phyloP scores from a whole-genome alignment of 495 filamentous ascomycete species.

The Aspergillus kassunensis region DNA sequence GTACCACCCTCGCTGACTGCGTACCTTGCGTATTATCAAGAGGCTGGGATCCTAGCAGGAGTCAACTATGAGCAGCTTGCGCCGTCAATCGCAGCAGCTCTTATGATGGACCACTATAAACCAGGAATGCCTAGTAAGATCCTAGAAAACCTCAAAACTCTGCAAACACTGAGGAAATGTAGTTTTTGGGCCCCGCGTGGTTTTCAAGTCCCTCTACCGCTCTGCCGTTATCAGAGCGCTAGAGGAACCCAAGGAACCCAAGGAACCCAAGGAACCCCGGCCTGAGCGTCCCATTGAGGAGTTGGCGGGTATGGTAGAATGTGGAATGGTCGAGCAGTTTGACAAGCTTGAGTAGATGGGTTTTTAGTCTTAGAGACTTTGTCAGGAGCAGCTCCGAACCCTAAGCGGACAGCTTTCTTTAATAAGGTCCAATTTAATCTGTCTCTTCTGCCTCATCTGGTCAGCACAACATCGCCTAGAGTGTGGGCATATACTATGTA shows the following conservation, averaged over 20 bases:
- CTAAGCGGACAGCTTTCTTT: background rate
- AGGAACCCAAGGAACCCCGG: background rate
- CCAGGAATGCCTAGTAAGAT: slow-evolving; percentile 1
- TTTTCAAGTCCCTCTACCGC: background rate
- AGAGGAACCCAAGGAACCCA: background rate
- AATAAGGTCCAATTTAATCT: background rate
- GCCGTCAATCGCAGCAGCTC: background rate
- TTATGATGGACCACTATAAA: slow-evolving; percentile 5
- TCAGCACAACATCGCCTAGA: background rate
- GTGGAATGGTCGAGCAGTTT: background rate
- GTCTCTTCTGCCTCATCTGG: background rate
- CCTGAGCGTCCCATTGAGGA: background rate
- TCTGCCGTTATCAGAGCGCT: background rate
- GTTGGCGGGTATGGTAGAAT: background rate
- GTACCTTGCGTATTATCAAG: background rate
- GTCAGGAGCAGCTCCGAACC: background rate
- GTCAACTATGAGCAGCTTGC: background rate
- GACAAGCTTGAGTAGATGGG: background rate
- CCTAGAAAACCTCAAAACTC: background rate
- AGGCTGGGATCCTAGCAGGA: background rate
- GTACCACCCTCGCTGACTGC: background rate
- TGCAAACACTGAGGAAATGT: background rate
- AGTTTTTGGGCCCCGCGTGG: background rate
- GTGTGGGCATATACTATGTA: background rate
- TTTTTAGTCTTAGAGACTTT: background rate